phyloP scores from a whole-genome alignment of 1,139 yeast species.

The Diutina ranongensis region DNA sequence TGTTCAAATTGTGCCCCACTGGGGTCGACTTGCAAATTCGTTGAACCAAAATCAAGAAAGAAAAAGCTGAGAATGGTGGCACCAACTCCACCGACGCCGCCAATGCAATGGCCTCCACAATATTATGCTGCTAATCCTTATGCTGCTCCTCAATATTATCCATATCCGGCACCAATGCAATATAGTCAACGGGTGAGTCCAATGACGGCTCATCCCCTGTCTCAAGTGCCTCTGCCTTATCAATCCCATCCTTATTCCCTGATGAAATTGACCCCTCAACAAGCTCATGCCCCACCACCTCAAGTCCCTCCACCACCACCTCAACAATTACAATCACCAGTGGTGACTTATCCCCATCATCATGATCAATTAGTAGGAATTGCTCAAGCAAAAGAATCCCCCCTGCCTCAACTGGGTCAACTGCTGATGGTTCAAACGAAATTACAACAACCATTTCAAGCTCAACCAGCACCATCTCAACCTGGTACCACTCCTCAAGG shows the following conservation, averaged over 20 bases:
- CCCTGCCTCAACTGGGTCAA: neutral
- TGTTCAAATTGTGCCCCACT: constrained; percentile 4
- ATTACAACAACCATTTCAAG: constrained; percentile 6
- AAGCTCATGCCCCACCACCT: neutral
- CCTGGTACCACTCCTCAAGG: neutral
- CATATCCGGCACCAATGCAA: neutral
- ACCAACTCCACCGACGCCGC: constrained; percentile 3
- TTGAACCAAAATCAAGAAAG: constrained; percentile 2
- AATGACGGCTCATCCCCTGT: neutral
- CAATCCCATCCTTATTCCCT: neutral
- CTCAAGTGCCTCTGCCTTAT: constrained; percentile 1
- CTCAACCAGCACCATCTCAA: neutral
- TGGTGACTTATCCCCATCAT: neutral
- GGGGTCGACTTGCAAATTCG: constrained; percentile 5
- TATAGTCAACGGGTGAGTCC: neutral
- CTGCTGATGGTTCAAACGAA: constrained; percentile 2
- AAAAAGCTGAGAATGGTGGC: constrained; percentile 5
- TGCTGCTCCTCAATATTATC: constrained; percentile 1
- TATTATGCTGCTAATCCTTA: constrained; percentile 1
- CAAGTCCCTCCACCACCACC: neutral
- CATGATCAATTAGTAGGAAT: neutral
- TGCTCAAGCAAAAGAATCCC: neutral
- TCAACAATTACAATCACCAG: neutral
- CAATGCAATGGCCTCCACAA: constrained; percentile 5
- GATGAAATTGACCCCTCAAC: constrained; percentile 1